Conservation (phyloP, 73 alveolate genomes). For the Paramecium biaurelia region DNA sequence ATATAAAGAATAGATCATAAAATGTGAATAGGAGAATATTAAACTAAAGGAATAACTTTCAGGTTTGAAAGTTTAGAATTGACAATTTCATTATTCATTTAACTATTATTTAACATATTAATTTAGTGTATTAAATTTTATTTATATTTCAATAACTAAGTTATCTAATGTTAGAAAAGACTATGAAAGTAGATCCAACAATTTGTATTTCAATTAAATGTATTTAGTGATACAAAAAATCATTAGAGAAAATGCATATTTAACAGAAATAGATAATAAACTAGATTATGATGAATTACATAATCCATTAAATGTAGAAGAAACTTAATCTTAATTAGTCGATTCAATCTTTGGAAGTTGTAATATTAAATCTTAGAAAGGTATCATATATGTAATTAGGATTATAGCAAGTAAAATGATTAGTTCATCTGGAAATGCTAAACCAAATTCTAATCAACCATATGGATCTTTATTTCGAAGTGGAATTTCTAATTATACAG, state of each 20-base stretch:
- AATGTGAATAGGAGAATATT: background rate
- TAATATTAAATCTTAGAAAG: background rate
- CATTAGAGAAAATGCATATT: background rate
- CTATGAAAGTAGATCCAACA: background rate
- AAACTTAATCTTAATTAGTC: background rate
- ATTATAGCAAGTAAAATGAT: background rate
- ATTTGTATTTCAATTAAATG: background rate
- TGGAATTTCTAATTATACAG: background rate
- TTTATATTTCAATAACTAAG: background rate
- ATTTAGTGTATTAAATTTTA: background rate
- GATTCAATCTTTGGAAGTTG: background rate
- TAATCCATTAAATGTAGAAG: background rate
- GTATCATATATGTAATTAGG: background rate
- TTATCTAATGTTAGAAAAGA: background rate
- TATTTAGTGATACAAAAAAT: background rate
- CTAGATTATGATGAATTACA: background rate
- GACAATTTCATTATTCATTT: background rate
- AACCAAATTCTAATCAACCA: background rate
- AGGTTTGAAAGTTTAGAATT: background rate
- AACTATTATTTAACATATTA: background rate
- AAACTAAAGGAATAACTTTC: background rate
- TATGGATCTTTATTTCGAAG: conserved; percentile 1
- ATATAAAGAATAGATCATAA: background rate
- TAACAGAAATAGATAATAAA: background rate
- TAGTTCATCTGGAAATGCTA: background rate